A percentile compares a stretch with the other conserved stretches of the same genome.
phyloP scores from a whole-genome alignment of 495 filamentous ascomycete species.

The Penicillium simplicissimum region DNA sequence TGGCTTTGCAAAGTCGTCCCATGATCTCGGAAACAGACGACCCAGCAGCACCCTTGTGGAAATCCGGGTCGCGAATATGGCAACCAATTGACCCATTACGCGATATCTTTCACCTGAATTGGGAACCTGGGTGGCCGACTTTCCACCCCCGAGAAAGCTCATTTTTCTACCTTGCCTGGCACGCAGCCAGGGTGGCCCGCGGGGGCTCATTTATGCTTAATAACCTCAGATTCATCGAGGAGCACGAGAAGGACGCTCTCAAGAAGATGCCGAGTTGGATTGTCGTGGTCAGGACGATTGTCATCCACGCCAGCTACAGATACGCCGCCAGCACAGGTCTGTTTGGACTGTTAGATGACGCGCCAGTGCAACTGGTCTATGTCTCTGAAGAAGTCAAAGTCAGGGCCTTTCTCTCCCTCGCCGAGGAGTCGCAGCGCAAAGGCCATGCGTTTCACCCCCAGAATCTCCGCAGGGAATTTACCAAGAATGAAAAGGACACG shows the following conservation, averaged over 20 bases:
- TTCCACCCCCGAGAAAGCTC: too few relatives aligned
- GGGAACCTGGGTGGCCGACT: neutral
- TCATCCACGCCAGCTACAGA: neutral
- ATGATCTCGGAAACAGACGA: neutral
- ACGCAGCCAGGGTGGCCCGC: too few relatives aligned
- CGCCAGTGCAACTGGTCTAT: neutral
- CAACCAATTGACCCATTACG: neutral
- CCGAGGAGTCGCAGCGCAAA: neutral
- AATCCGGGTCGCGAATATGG: neutral
- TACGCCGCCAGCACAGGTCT: neutral
- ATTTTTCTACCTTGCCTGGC: too few relatives aligned
- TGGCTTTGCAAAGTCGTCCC: constrained; percentile 4
- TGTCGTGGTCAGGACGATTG: neutral
- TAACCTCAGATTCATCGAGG: too few relatives aligned
- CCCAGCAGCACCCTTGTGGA: too few relatives aligned
- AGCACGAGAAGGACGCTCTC: neutral
- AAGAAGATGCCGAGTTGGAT: neutral
- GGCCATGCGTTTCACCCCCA: neutral
- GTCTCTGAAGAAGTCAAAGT: neutral
- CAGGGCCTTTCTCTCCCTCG: neutral
- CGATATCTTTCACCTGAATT: neutral
- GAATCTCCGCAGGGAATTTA: neutral
- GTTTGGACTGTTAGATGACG: neutral
- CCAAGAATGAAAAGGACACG: neutral
- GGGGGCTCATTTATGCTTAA: too few relatives aligned